phyloP scores from a whole-genome alignment of 23 red algal genomes.

The Gracilaria gracilis region DNA sequence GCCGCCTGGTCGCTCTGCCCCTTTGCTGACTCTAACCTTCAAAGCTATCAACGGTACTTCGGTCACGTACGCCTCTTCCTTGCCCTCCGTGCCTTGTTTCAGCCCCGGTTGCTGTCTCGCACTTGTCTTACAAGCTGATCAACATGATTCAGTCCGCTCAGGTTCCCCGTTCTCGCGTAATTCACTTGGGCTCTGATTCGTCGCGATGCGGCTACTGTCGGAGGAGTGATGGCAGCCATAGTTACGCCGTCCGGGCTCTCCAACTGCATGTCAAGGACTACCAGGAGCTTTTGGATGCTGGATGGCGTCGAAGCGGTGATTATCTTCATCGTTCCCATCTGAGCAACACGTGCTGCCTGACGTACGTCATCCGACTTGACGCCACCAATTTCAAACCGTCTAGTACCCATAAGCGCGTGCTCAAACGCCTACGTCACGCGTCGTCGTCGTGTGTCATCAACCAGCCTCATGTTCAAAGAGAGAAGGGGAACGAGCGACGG shows the following conservation, averaged over 20 bases:
- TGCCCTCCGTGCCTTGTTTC: neutral
- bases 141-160: conserved; percentile 18
- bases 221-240: conserved; percentile 3
- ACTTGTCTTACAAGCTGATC: neutral
- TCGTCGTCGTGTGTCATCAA: neutral
- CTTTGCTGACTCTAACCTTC: neutral
- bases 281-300: conserved; percentile 76
- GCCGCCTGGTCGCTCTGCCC: too few species aligned
- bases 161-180: conserved; percentile 39
- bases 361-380: conserved; percentile 83
- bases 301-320: conserved; percentile 88
- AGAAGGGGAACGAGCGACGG: neutral
- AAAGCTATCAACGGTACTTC: too few species aligned
- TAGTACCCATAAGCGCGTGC: conserved; percentile 64
- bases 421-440: conserved; percentile 48
- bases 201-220: conserved; percentile 66
- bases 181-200: conserved; percentile 38
- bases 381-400: conserved; percentile 44
- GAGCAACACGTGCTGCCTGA: conserved; percentile 78
- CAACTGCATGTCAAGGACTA: conserved; percentile 77
- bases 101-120: neutral
- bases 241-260: conserved; percentile 72
- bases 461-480: too few species aligned
- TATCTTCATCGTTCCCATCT: conserved; percentile 88
- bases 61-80: neutral